These are phyloP conservation scores for Tetrahymena malaccensis DNA, from an alignment of 73 alveolate species.

Conservation along the genomic window DNA sequence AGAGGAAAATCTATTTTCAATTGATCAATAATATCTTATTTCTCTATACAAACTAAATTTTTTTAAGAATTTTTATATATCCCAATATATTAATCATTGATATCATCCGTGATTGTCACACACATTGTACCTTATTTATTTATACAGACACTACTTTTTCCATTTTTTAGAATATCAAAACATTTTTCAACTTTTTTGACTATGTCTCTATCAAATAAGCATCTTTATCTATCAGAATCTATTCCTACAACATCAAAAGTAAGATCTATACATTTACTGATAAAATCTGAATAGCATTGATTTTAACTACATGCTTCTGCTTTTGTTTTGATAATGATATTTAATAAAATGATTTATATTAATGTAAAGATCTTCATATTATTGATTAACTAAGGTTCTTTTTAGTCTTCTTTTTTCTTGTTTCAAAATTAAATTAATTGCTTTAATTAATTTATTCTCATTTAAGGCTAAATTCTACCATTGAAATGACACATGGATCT, in stretches of 20 bases:
- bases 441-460: too few species aligned
- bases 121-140: neutral
- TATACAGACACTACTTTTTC: neutral
- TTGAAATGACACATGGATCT: too few species aligned
- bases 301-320: neutral
- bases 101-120: neutral
- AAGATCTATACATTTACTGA: neutral
- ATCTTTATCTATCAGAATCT: neutral
- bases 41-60: neutral
- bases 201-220: neutral
- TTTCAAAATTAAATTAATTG: too few species aligned
- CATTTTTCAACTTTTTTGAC: neutral
- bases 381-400: neutral
- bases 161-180: neutral
- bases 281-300: neutral
- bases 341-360: neutral
- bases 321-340: neutral
- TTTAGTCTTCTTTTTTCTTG: neutral
- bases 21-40: neutral
- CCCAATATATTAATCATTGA: neutral
- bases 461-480: too few species aligned
- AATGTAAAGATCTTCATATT: neutral
- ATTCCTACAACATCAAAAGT: neutral
- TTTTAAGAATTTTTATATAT: neutral
- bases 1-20: neutral